Base-by-base conservation (phyloP, 2,329 filamentous ascomycete genomes). In the Clarireedia homoeocarpa region DNA sequence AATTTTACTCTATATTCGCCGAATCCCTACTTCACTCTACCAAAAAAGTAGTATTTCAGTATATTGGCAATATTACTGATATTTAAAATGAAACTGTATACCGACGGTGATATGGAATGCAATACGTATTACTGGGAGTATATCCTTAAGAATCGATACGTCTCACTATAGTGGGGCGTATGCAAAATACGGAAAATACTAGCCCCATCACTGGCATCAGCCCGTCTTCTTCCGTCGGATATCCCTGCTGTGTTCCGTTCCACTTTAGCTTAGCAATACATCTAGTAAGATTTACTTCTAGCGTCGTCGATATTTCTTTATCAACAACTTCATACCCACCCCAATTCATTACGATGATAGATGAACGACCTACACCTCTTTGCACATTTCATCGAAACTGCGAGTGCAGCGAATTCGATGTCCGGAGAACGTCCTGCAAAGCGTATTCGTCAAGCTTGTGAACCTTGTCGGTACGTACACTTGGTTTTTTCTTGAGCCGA, bases 401-500 rank as follows among this genome's bases (percentile, higher is more conserved):
- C 51, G 4, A 40, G 20, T 27, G 27, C n/a, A 17, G 4, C n/a
- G 20, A 51, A 23, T 48, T 53, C 42, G 27, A 53, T 57, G 49
- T 53, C 49, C 14, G 60, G 51, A 26, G 64, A 66, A 56, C 64
- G 66, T n/a, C 66, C 66, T 26, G 61, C 65, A 14, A 67, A 68
- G 55, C 62, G 66, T 27, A 56, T 66, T 38, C 58, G 65, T 20
- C 66, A 68, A 62, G 70, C 70, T 39, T 72, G 70, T 57, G 70
- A 71, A 55, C 69, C 70, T 6, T 72, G 70, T 58, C 64, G 70
- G 70, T 71, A 60, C 55, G 65, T 52, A 15, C 24, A 39, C 39
- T 10, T 30, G 9, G 23, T 15, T 26, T 27, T 27, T 27, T 5
- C 15, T 47, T 47, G 44, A 47, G 24, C 12, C 14, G 23, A 24